phyloP scores from a whole-genome alignment of 2,329 filamentous ascomycete genomes.

The Pyrenochaeta sp. region DNA sequence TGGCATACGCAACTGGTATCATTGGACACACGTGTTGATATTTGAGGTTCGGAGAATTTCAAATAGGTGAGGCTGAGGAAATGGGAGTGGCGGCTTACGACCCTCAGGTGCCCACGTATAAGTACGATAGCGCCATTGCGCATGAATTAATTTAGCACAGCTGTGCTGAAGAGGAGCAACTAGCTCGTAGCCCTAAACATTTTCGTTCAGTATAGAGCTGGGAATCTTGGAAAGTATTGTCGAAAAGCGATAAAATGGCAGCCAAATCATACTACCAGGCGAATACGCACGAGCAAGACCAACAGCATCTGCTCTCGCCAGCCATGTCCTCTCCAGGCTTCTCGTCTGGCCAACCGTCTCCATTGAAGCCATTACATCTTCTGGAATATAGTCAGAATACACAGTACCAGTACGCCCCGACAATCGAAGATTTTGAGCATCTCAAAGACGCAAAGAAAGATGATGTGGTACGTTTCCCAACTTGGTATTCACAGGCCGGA shows the following conservation, averaged over 20 bases:
- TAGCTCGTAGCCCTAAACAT: not conserved
- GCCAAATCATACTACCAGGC: conserved; percentile 22
- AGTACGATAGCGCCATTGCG: conserved; percentile 1
- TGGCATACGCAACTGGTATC: not conserved
- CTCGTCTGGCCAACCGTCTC: conserved; percentile 12
- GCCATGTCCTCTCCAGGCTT: conserved; percentile 13
- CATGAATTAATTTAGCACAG: not conserved
- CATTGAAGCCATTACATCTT: conserved; percentile 25
- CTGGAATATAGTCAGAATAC: conserved; percentile 12
- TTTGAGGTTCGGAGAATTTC: conserved; percentile 2
- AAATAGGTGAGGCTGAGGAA: conserved; percentile 10
- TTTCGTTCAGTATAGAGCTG: not conserved
- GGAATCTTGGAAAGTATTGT: not conserved
- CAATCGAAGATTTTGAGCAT: conserved; percentile 22
- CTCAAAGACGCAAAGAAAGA: conserved; percentile 24
- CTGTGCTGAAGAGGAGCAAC: not conserved
- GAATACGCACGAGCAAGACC: conserved; percentile 13
- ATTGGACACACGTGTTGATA: not conserved
- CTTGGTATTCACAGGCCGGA: not conserved
- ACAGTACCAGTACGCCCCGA: conserved; percentile 11
- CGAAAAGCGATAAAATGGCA: conserved; percentile 12
- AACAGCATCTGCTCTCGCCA: conserved; percentile 23
- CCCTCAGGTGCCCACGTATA: not conserved
- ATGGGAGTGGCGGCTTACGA: not conserved
- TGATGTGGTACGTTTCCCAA: conserved; percentile 26